Conservation (phyloP, 225 moss, liverwort and hornwort species). For the Sphagnum tenellum region DNA sequence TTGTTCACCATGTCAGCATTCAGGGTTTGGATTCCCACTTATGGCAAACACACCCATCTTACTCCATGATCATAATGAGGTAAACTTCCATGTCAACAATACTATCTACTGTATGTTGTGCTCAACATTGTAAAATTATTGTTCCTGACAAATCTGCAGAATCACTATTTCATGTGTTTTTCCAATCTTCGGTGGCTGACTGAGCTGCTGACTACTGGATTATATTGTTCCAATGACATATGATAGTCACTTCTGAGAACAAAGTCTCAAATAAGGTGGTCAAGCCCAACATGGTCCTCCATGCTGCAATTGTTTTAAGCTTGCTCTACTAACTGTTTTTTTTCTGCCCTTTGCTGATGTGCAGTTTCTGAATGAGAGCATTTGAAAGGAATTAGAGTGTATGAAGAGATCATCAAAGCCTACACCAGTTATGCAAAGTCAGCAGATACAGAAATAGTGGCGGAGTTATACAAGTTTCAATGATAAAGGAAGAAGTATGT, state of each 20-base stretch:
- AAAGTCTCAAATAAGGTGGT: too few species aligned
- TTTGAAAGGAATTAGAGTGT: conserved; percentile 64
- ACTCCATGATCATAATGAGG: conserved; percentile 90
- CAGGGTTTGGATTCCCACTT: conserved; percentile 75
- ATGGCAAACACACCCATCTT: conserved; percentile 86
- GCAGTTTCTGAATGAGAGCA: conserved; percentile 73
- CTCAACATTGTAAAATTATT: background rate
- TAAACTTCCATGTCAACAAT: conserved; percentile 4
- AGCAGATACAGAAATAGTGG: conserved; percentile 10
- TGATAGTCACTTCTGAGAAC: too few species aligned
- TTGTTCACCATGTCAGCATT: conserved; percentile 45
- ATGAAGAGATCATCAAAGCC: conserved; percentile 68
- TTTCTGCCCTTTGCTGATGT: background rate
- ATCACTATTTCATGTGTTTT: too few species aligned
- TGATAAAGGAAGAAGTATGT: too few species aligned
- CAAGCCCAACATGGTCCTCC: too few species aligned
- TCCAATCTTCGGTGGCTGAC: too few species aligned
- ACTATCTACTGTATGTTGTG: background rate
- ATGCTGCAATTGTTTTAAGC: background rate
- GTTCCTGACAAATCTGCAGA: too few species aligned
- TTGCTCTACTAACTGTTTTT: background rate
- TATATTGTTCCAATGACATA: too few species aligned
- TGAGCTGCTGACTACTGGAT: too few species aligned
- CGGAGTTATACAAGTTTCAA: conserved; percentile 19
- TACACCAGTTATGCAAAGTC: conserved; percentile 35